These are phyloP conservation scores for Litchi chinensis DNA, from an alignment of 345 rosid species.

Conservation along the genomic window DNA sequence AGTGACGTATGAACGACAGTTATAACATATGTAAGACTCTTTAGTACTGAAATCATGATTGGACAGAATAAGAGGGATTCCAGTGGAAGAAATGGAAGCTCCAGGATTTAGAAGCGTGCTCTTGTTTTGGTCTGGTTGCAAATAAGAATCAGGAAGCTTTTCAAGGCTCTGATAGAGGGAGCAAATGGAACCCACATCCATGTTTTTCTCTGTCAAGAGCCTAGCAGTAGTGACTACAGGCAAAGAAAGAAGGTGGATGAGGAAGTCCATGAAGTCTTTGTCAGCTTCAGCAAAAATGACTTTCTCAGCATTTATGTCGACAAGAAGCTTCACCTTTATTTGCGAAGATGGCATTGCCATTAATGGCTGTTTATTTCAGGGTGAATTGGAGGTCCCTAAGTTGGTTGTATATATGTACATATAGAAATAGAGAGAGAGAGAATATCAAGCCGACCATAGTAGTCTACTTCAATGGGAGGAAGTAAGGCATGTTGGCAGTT, in stretches of 20 bases:
- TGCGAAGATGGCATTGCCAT: neutral
- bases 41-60: neutral
- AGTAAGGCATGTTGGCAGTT: neutral
- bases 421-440: neutral
- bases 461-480: no score
- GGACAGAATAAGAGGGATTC: neutral
- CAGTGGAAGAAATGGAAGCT: neutral
- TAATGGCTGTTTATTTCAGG: neutral
- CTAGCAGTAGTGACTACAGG: neutral
- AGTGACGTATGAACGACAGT: neutral
- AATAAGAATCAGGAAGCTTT: neutral
- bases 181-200: neutral
- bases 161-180: neutral
- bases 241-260: neutral
- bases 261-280: constrained; percentile 5
- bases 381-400: no score
- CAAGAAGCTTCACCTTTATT: constrained; percentile 1
- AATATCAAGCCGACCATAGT: no score
- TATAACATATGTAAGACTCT: rapidly evolving
- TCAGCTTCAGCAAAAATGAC: neutral
- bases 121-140: neutral
- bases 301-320: neutral
- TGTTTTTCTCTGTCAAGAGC: neutral
- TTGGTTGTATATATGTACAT: neutral
- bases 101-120: neutral